These are phyloP conservation scores for Camellia granthamiana DNA, from an alignment of 148 eudicot species.

Conservation along the genomic window DNA sequence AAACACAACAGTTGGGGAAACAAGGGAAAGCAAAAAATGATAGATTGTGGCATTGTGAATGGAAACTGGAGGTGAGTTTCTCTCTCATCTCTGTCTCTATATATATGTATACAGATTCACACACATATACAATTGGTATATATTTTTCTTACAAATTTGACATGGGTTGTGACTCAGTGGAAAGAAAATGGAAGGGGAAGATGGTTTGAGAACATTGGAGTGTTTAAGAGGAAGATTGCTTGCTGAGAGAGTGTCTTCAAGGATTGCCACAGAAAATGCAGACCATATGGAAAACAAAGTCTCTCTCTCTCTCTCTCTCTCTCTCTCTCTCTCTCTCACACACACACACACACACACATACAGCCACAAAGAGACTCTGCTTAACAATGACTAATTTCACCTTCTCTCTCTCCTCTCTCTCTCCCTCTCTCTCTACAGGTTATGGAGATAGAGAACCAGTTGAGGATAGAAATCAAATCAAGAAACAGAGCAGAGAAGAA, in stretches of 20 bases:
- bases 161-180: constrained; percentile 21
- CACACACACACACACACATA: neutral
- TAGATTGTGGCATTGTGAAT: neutral
- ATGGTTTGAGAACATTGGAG: constrained; percentile 36
- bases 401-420: neutral
- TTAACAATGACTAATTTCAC: neutral
- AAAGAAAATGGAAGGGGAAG: constrained; percentile 30
- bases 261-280: constrained; percentile 37
- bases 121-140: too few species aligned
- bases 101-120: neutral
- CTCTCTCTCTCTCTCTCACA: neutral
- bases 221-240: constrained; percentile 53
- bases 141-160: neutral
- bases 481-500: constrained; percentile 55
- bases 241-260: constrained; percentile 51
- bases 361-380: neutral
- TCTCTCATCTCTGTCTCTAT: neutral
- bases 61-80: neutral
- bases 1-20: neutral
- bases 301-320: neutral
- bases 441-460: constrained; percentile 40
- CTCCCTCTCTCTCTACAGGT: constrained; percentile 29
- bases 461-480: constrained; percentile 39
- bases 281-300: constrained; percentile 31
- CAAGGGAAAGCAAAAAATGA: neutral